Percentiles rank a stretch among this genome's conserved stretches.
phyloP scores from a whole-genome alignment of 2,329 filamentous ascomycete genomes.

The Aaosphaeria arxii region DNA sequence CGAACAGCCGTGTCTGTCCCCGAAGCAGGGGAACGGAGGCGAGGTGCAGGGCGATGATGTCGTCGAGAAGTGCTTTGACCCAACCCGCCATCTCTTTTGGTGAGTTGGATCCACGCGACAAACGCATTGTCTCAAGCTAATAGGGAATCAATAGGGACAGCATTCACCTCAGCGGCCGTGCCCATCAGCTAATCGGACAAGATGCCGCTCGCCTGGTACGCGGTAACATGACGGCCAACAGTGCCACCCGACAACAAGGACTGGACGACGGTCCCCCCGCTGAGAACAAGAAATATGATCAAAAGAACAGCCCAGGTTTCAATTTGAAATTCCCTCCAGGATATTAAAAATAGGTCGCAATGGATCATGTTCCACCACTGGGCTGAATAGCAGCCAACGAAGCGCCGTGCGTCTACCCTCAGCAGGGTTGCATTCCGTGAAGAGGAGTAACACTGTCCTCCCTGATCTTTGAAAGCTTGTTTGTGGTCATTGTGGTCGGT shows the following conservation, averaged over 20 bases:
- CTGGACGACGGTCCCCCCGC: conserved; percentile 6
- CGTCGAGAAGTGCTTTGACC: conserved; percentile 27
- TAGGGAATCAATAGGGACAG: conserved; percentile 27
- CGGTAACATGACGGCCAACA: conserved; percentile 29
- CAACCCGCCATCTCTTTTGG: conserved; percentile 34
- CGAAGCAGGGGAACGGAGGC: conserved; percentile 8
- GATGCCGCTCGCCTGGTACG: conserved; percentile 32
- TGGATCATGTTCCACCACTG: too few species aligned
- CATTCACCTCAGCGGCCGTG: conserved; percentile 30
- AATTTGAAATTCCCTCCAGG: conserved; percentile 30
- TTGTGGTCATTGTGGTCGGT: conserved; percentile 15
- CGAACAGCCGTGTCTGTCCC: conserved; percentile 29
- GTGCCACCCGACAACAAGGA: conserved; percentile 15
- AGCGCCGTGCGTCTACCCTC: background rate
- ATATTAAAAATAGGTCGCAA: conserved; percentile 17
- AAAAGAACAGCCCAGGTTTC: conserved; percentile 16
- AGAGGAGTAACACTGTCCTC: conserved; percentile 12
- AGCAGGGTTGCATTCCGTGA: conserved; percentile 15
- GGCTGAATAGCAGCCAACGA: too few species aligned
- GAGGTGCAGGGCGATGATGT: conserved; percentile 25
- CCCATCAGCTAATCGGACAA: conserved; percentile 34
- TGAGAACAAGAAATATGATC: conserved; percentile 11
- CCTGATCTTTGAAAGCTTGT: conserved; percentile 11
- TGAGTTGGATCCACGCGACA: conserved; percentile 20
- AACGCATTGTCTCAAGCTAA: conserved; percentile 32